These are phyloP conservation scores for Hypoxylon fragiforme DNA, from an alignment of 495 filamentous ascomycete species.

Conservation along the genomic window DNA sequence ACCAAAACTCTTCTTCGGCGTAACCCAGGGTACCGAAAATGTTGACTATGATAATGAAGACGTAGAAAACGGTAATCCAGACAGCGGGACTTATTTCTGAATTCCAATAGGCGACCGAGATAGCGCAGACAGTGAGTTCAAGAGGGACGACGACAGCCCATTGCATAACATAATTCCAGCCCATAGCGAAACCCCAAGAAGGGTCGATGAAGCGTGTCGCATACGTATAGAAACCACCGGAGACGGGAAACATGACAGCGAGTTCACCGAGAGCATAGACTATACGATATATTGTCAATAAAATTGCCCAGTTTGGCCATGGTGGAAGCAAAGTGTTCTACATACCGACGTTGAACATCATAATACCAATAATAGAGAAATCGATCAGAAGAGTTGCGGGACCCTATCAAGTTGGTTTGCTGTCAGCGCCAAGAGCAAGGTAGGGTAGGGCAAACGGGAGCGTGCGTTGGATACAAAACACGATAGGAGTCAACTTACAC, in stretches of 20 bases:
- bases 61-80: conserved; percentile 65
- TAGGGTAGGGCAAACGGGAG: neutral
- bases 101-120: conserved; percentile 62
- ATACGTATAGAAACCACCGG: conserved; percentile 63
- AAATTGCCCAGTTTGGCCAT: too few species aligned
- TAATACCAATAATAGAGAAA: conserved; percentile 58
- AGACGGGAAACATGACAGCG: conserved; percentile 71
- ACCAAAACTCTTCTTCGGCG: conserved; percentile 66
- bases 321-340: neutral
- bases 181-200: conserved; percentile 85
- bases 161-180: conserved; percentile 73
- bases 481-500: too few species aligned
- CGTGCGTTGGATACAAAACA: too few species aligned
- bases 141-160: conserved; percentile 64
- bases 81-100: conserved; percentile 57
- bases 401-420: conserved; percentile 36
- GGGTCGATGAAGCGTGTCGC: conserved; percentile 75
- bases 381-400: conserved; percentile 56
- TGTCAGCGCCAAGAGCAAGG: neutral
- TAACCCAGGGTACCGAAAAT: conserved; percentile 74
- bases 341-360: conserved; percentile 57
- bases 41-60: conserved; percentile 62
- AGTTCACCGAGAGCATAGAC: conserved; percentile 76
- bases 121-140: conserved; percentile 57
- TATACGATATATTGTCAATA: conserved; percentile 16